Conservation (phyloP, 2,329 filamentous ascomycete genomes). For the Nigrospora sphaerica region DNA sequence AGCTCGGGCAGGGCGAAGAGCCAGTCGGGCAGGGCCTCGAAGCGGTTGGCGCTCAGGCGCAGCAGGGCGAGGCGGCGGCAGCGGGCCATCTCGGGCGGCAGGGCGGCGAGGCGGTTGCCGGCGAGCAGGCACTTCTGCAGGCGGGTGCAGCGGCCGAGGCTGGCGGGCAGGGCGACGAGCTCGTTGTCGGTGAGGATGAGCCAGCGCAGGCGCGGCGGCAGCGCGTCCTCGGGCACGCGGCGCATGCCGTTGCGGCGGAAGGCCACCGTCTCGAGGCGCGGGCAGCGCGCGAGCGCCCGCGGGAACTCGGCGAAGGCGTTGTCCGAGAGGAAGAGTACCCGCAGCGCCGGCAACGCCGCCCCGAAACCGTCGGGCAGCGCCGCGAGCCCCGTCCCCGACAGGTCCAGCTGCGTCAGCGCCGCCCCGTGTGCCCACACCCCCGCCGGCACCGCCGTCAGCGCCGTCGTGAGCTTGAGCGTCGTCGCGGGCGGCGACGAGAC, state of each 20-base stretch:
- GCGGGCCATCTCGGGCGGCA: conserved; percentile 34
- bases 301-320: conserved; percentile 37
- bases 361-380: conserved; percentile 30
- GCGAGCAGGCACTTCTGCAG: conserved; percentile 43
- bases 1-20: conserved; percentile 35
- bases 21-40: conserved; percentile 32
- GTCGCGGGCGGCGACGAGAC: conserved; percentile 10
- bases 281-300: conserved; percentile 30
- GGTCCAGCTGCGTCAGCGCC: conserved; percentile 37
- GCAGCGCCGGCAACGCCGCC: conserved; percentile 31
- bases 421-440: conserved; percentile 32
- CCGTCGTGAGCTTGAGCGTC: conserved; percentile 26
- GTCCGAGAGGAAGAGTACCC: conserved; percentile 37
- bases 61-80: conserved; percentile 36
- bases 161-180: conserved; percentile 28
- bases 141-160: conserved; percentile 32
- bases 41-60: conserved; percentile 33
- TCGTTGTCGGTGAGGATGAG: conserved; percentile 40
- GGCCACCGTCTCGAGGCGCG: conserved; percentile 39
- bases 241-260: conserved; percentile 39
- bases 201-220: conserved; percentile 37
- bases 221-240: conserved; percentile 29
- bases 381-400: conserved; percentile 37
- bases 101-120: conserved; percentile 30
- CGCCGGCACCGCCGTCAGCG: conserved; percentile 26